A percentile compares a stretch with the other conserved stretches of the same genome.
phyloP scores from a whole-genome alignment of 2,329 filamentous ascomycete species.

The Ophiosphaerella herpotricha region DNA sequence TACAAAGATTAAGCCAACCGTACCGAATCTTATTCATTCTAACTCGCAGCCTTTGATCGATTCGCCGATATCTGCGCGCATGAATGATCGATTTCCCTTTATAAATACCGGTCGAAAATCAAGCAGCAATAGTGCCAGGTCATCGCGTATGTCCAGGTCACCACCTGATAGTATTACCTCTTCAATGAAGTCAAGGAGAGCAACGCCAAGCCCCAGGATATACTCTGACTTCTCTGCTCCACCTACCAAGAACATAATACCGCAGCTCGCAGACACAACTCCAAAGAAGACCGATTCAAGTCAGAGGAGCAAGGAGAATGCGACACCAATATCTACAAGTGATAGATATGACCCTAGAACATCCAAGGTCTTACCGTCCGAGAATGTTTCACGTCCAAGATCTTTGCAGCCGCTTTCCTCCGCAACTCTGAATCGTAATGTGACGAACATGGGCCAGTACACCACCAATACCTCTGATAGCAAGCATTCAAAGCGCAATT shows the following conservation, averaged over 20 bases:
- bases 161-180: constrained; percentile 22
- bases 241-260: constrained; percentile 3
- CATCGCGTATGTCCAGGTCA: constrained; percentile 19
- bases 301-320: constrained; percentile 30
- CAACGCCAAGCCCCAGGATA: constrained; percentile 15
- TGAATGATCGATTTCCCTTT: constrained; percentile 53
- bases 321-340: constrained; percentile 11
- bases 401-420: constrained; percentile 25
- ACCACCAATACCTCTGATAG: constrained; percentile 11
- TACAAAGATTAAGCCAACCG: constrained; percentile 3
- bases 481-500: not conserved
- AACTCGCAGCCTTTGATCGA: constrained; percentile 11
- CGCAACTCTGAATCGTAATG: constrained; percentile 11
- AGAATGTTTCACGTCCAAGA: constrained; percentile 11
- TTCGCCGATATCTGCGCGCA: constrained; percentile 39
- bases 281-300: constrained; percentile 9
- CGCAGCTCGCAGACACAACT: constrained; percentile 8
- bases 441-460: constrained; percentile 19
- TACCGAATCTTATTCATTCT: constrained; percentile 9
- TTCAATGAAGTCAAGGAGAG: constrained; percentile 11
- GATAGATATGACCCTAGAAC: constrained; percentile 3
- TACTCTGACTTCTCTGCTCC: constrained; percentile 29
- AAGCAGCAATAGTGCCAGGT: constrained; percentile 31
- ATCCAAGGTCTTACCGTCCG: not conserved
- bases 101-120: constrained; percentile 42